Evolutionary conservation across 2,329 filamentous ascomycete species (phyloP), one percentile per base, ranked within the genome.

Genomic region (Kalmusia sp.): DNA sequence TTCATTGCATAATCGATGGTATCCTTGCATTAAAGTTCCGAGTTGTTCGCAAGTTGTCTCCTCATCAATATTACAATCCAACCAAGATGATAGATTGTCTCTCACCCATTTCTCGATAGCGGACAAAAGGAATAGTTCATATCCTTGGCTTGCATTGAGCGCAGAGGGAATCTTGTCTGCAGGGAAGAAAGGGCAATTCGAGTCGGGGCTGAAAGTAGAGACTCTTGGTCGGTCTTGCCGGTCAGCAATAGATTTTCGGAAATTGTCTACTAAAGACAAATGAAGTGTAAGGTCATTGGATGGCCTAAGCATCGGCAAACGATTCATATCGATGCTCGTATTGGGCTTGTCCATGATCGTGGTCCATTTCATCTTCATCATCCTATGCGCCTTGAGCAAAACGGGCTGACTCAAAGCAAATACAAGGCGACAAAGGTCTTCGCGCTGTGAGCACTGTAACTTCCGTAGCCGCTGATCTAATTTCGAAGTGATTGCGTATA

Each of bases 71-170:
- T 75, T 55, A 1, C 11, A 6, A 2, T 59, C 41, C 1, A 79
- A 28, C 80, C 81, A 83, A 0, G 17, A 19, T 0, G 60, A 28
- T 0, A 84, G 71, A 27, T 75, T 45, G 0, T 54, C 22, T 3
- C 67, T 62, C 3, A 83, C 77, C 83, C 83, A 86, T 0, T 50
- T 27, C 60, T 86, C 84, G 11, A 84, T 71, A 4, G 68, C 70
- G 3, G 63, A 64, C 1, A 83, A 61, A 7, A 60, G 54, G 30
- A 68, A 64, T 21, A 44, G 21, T 11, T 6, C 59, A 24, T 65
- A 48, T 37, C 69, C 64, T 6, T 41, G 51, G 8, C 40, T 14
- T 17, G 19, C 30, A 34, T 9, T 8, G 3, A 61, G 33, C 2
- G n/a, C 17, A 5, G 7, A 27, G 24, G 66, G 64, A 2, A 63